Evolutionary conservation across 1,139 yeast species (phyloP).

Genomic region (Candida frijolesensis): DNA sequence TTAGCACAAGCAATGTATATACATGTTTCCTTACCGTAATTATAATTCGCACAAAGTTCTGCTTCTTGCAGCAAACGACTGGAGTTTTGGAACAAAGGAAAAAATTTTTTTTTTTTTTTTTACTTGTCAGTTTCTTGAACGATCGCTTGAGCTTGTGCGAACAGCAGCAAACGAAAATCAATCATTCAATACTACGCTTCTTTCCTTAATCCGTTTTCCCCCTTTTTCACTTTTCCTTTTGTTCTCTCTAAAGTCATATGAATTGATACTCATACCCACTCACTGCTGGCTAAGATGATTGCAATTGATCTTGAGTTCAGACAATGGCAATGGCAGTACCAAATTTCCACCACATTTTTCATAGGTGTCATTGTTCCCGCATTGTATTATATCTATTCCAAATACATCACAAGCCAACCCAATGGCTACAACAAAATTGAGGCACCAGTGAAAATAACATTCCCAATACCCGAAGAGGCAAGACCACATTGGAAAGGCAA

Average conservation of each 20-base stretch:
- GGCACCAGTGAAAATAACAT: slow-evolving; percentile 50
- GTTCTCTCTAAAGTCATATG: not conserved
- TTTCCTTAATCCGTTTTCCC: no score
- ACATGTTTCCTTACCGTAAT: not conserved
- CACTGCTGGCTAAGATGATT: slow-evolving; percentile 29
- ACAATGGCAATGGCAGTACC: slow-evolving; percentile 52
- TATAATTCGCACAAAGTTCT: no score
- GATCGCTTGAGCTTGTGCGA: not conserved
- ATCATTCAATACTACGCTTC: no score
- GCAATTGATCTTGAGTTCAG: slow-evolving; percentile 46
- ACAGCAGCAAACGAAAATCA: not conserved
- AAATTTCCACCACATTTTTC: slow-evolving; percentile 49
- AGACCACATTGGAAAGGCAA: slow-evolving; percentile 92
- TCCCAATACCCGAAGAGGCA: slow-evolving; percentile 79
- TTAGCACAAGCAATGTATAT: not conserved
- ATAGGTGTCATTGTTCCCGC: slow-evolving; percentile 43
- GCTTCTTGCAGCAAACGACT: not conserved
- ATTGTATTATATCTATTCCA: slow-evolving; percentile 39
- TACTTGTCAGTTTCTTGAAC: not conserved
- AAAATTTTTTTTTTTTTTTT: not conserved
- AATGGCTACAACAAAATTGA: slow-evolving; percentile 47
- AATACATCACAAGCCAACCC: slow-evolving; percentile 41
- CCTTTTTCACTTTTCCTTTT: not conserved
- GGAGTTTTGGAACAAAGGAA: not conserved
- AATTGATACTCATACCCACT: not conserved